These are phyloP conservation scores for Calonectria hongkongensis DNA, from an alignment of 2,329 filamentous ascomycete genomes.

Conservation along the genomic window DNA sequence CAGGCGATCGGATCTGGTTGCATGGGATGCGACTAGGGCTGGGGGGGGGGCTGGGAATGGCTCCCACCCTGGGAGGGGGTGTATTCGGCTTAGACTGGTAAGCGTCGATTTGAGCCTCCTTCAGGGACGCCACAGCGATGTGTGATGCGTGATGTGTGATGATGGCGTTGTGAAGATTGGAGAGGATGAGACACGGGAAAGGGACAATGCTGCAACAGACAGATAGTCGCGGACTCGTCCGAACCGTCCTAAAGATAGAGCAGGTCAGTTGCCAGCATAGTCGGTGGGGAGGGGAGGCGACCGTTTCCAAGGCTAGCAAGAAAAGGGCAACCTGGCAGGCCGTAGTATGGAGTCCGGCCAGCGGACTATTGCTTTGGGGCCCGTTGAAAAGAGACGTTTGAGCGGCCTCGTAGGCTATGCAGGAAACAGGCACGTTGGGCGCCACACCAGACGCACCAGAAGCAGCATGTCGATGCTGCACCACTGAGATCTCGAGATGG, in stretches of 20 bases:
- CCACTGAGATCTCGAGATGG: slow-evolving; percentile 1
- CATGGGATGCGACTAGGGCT: slow-evolving; percentile 44
- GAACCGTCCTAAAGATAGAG: slow-evolving; percentile 26
- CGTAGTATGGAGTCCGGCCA: slow-evolving; percentile 7
- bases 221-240: slow-evolving; percentile 26
- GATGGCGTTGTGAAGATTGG: slow-evolving; percentile 11
- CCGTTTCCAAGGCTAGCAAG: slow-evolving; percentile 31
- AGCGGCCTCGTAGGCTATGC: slow-evolving; percentile 49
- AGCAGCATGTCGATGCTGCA: slow-evolving; percentile 28
- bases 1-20: slow-evolving; percentile 53
- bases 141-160: slow-evolving; percentile 18
- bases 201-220: slow-evolving; percentile 16
- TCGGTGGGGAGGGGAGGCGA: slow-evolving; percentile 25
- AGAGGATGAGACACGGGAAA: slow-evolving; percentile 15
- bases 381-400: slow-evolving; percentile 37
- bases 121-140: slow-evolving; percentile 33
- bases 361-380: slow-evolving; percentile 27
- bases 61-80: slow-evolving; percentile 15
- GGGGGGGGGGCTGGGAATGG: slow-evolving; percentile 34
- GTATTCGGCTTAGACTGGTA: slow-evolving; percentile 41
- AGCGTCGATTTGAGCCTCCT: slow-evolving; percentile 52
- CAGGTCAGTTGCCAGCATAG: slow-evolving; percentile 13
- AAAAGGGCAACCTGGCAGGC: slow-evolving; percentile 2
- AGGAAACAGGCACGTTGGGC: slow-evolving; percentile 45
- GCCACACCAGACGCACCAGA: slow-evolving; percentile 44